These are phyloP conservation scores for Stephania japonica DNA, from an alignment of 164 flowering plant genomes.

Conservation along the genomic window DNA sequence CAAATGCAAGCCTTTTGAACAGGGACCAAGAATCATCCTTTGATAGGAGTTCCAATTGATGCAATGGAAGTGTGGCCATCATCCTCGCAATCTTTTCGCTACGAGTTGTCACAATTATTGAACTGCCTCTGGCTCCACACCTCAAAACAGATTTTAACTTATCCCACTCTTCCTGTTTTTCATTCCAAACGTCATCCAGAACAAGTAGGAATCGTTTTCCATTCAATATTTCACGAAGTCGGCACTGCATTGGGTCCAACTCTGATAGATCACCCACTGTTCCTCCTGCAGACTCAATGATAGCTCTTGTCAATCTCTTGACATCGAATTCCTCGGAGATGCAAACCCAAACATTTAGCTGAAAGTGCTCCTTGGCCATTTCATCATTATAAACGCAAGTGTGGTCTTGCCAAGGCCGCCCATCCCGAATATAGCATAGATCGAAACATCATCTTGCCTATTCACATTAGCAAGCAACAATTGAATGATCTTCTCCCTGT, in stretches of 20 bases:
- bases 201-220: not conserved
- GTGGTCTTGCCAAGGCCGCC: not conserved
- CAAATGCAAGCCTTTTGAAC: not conserved
- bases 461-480: not conserved
- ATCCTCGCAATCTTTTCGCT: not conserved
- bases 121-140: not conserved
- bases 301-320: not conserved
- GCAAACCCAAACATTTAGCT: not conserved
- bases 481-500: no score
- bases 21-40: constrained; percentile 4
- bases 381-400: not conserved
- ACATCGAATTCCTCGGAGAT: not conserved
- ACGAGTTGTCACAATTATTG: constrained; percentile 2
- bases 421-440: not conserved
- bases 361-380: not conserved
- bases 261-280: not conserved
- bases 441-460: not conserved
- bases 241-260: not conserved
- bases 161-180: not conserved
- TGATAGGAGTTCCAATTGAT: not conserved
- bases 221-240: not conserved
- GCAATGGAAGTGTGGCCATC: not conserved
- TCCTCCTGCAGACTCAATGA: not conserved
- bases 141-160: not conserved
- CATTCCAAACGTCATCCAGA: constrained; percentile 7